Base-by-base conservation (phyloP, 257 asterid genomes). In the Solanum microdontum region DNA sequence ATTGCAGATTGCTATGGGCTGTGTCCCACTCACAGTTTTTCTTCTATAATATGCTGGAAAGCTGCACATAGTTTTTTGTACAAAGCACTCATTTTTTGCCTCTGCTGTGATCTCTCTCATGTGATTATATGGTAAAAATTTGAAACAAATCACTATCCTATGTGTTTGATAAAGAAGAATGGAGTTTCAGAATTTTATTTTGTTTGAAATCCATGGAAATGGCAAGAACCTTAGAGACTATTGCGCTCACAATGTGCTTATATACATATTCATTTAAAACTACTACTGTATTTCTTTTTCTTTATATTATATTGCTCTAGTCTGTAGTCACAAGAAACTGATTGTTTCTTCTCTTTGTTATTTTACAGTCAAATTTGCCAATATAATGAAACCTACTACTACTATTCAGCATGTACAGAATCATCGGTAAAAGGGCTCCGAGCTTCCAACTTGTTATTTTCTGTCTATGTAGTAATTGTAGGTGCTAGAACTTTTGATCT, bases 401-500 rank as follows among this genome's bases (percentile, higher is more conserved):
- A 51, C 69, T 48, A 82, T 48, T 82, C 70, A 48, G 9, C 70
- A 48, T 82, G 69, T 51, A 48, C 30, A 82, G 26, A 51, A 48
- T 82, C 85, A 82, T 30, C 2, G 12, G 30, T 17, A 14, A 30
- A 28, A 48, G 21, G 43, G 12, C 28, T 82, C 28, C 3, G 8
- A 82, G 19, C 28, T 48, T 82, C 85, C 17, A 82, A 48, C 68
- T 28, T 48, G 69, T 82, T 6, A 5, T 48, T 5, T 82, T 82
- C 43, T 4, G 13, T 15, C 43, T 95, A 95, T 74, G 99, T 93
- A 79, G 98, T 96, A 88, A 96, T 91, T 13, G 93, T 85, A 19
- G 97, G 87, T 45, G 98, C 92, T 68, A 96, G 84, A 83, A 94
- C 87, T 87, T 91, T 95, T 19, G 98, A 91, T 88, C 97, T 77